phyloP scores from a whole-genome alignment of 495 filamentous ascomycete genomes.

The Cercophora sp. region DNA sequence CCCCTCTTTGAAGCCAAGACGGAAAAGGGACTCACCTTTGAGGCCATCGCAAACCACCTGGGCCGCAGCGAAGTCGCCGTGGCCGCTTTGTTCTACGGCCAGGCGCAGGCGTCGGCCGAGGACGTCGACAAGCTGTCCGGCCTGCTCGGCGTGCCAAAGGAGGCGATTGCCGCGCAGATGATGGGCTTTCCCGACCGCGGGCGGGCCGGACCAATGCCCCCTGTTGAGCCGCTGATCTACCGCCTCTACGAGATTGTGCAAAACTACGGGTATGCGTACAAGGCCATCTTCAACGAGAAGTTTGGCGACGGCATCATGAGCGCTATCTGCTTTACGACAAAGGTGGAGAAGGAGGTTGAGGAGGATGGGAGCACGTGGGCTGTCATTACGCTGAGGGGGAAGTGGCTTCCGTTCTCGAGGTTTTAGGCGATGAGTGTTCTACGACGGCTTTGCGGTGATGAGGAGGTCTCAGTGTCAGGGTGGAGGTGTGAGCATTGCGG shows the following conservation, averaged over 20 bases:
- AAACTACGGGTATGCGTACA: conserved; percentile 97
- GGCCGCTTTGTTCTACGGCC: conserved; percentile 93
- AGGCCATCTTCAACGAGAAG: conserved; percentile 96
- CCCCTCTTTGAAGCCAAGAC: conserved; percentile 87
- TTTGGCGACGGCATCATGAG: conserved; percentile 99
- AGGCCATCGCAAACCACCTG: conserved; percentile 68
- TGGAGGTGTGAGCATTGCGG: too few species aligned
- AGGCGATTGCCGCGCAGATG: conserved; percentile 57
- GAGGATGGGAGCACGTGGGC: conserved; percentile 69
- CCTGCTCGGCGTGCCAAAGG: conserved; percentile 60
- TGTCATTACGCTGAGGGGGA: conserved; percentile 85
- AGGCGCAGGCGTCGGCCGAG: conserved; percentile 72
- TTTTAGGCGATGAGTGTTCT: conserved; percentile 38
- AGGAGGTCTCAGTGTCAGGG: too few species aligned
- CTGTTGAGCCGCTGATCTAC: conserved; percentile 90
- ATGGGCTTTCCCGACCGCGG: conserved; percentile 79
- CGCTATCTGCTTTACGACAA: conserved; percentile 87
- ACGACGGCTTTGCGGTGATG: too few species aligned
- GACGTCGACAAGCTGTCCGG: conserved; percentile 71
- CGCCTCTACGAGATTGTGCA: conserved; percentile 94
- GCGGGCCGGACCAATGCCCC: conserved; percentile 84
- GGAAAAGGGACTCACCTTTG: conserved; percentile 69
- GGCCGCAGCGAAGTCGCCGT: conserved; percentile 85
- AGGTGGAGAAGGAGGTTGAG: conserved; percentile 95
- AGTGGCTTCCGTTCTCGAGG: conserved; percentile 74